A percentile compares a stretch with the other conserved stretches of the same genome.
These are phyloP conservation scores for Myxozyma mucilagina DNA, from an alignment of 805 yeast species.

Conservation along the genomic window DNA sequence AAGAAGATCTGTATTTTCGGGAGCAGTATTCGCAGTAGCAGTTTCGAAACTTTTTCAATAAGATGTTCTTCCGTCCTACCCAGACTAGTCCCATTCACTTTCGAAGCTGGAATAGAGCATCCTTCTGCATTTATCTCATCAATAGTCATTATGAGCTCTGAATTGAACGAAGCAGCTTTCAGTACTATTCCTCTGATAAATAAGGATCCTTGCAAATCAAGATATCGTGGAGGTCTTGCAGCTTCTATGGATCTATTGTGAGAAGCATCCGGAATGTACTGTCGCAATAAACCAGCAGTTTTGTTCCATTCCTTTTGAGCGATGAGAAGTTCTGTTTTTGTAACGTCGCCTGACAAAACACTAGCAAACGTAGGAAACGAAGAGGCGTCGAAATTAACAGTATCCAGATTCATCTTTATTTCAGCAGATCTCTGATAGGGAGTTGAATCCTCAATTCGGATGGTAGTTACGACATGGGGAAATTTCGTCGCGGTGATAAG, in stretches of 20 bases:
- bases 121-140: slow-evolving; percentile 23
- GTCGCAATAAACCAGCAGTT: slow-evolving; percentile 1
- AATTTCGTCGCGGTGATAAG: slow-evolving; percentile 23
- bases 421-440: background rate
- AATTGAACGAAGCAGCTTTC: slow-evolving; percentile 13
- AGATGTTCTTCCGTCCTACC: background rate
- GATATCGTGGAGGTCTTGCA: background rate
- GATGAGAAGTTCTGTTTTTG: slow-evolving; percentile 15
- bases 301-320: slow-evolving; percentile 24
- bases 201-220: slow-evolving; percentile 10
- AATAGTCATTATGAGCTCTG: slow-evolving; percentile 15
- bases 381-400: slow-evolving; percentile 23
- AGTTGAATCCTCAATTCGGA: slow-evolving; percentile 15
- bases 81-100: too few relatives aligned
- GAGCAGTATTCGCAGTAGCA: slow-evolving; percentile 5
- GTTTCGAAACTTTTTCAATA: background rate
- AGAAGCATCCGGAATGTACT: background rate
- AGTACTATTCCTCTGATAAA: slow-evolving; percentile 16
- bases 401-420: slow-evolving; percentile 15
- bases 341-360: slow-evolving; percentile 29
- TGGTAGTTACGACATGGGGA: slow-evolving; percentile 17
- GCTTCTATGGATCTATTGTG: background rate
- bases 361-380: slow-evolving; percentile 29
- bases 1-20: slow-evolving; percentile 17
- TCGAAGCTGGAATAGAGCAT: background rate